Evolutionary conservation across 192 early-diverging fungal species (phyloP).

Genomic region (Coemansia sp.): DNA sequence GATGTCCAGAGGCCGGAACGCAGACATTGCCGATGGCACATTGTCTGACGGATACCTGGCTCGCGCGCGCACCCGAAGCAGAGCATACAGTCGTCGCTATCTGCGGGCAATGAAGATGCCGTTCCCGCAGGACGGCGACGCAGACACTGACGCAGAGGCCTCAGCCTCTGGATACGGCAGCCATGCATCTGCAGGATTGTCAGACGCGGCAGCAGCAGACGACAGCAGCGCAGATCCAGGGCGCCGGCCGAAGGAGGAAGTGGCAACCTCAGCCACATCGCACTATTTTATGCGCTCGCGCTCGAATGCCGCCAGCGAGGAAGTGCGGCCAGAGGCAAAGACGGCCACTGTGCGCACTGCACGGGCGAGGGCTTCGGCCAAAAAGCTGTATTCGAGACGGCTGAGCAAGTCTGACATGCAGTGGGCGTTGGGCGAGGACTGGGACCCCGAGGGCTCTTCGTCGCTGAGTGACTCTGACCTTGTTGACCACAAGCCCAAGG

Average conservation of each 20-base stretch:
- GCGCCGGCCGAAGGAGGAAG: neutral
- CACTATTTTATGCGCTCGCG: slow-evolving; percentile 45
- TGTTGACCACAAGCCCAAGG: neutral
- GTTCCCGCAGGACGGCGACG: slow-evolving; percentile 7
- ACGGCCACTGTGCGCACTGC: slow-evolving; percentile 42
- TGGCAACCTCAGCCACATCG: slow-evolving; percentile 22
- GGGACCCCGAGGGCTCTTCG: slow-evolving; percentile 48
- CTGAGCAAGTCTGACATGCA: slow-evolving; percentile 52
- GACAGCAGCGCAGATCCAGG: slow-evolving; percentile 1
- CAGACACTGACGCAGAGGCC: neutral
- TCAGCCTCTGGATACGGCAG: neutral
- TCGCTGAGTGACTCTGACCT: slow-evolving; percentile 43
- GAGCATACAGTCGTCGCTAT: slow-evolving; percentile 15
- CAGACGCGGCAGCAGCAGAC: slow-evolving; percentile 10
- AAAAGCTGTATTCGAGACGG: slow-evolving; percentile 43
- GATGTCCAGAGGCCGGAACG: neutral
- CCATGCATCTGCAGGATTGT: neutral
- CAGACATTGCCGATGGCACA: slow-evolving; percentile 1
- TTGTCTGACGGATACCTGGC: slow-evolving; percentile 1
- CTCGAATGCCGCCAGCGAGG: slow-evolving; percentile 50
- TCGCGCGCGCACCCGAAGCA: slow-evolving; percentile 13
- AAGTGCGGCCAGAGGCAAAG: slow-evolving; percentile 49
- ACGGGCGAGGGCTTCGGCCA: slow-evolving; percentile 34
- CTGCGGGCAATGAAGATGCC: slow-evolving; percentile 16
- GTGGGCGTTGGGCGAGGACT: slow-evolving; percentile 53